Evolutionary conservation across 2,329 filamentous ascomycete species (phyloP), one percentile per base, ranked within the genome.

Genomic region (Fusarium kyushuense): DNA sequence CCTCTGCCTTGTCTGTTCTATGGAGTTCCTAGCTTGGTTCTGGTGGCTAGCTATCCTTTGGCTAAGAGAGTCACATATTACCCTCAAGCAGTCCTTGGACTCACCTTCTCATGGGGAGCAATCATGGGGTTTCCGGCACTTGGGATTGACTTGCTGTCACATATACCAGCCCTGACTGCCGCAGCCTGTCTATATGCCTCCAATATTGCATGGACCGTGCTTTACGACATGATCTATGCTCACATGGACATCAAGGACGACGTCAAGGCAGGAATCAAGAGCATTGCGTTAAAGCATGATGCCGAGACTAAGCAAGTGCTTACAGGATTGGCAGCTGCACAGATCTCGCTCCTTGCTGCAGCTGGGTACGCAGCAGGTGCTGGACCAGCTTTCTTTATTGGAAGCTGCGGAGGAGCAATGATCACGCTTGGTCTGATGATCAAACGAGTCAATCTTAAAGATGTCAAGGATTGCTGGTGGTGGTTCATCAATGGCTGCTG

Each of bases 211-310:
- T 97, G 94, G 94, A 96, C 93, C 0, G 86, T 96, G 27, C 80
- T 96, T 38, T 97, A 96, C 77, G 93, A 97, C 77, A 96, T 96
- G 88, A 93, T 97, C 32, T 97, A 97, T 78, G 93, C 93, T 16
- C 93, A 96, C 76, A 95, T 96, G 89, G 93, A 97, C 74, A 91
- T 95, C 77, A 90, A 90, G 74, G 93, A 97, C 72, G 93, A 97
- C 75, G 89, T 84, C 64, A 94, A 93, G 78, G 93, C 90, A 0
- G 94, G 93, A 11, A 96, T 97, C 80, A 96, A 95, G 82, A 93
- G 90, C 74, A 96, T 96, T 71, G 93, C 92, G 2, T 82, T 96
- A 38, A 90, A 91, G 76, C 92, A 96, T 71, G 90, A 92, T 65
- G 84, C 86, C 7, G 86, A 94, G 64, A 94, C 92, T 2, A 96